phyloP scores from a whole-genome alignment of 768 basidiomycete genomes.

The Leccinum aurantiacum region DNA sequence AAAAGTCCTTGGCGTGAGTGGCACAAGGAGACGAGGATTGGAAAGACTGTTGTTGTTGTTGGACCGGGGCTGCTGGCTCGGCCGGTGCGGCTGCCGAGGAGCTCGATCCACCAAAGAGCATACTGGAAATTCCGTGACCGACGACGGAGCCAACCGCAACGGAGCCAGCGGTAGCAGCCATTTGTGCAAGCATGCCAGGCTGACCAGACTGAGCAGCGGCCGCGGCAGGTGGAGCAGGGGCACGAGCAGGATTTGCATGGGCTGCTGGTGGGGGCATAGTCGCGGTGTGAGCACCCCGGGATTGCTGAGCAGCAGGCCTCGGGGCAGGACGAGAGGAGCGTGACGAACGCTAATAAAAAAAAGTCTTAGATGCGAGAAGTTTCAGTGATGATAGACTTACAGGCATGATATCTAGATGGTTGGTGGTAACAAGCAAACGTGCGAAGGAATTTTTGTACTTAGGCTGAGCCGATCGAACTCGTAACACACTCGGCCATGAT shows the following conservation, averaged over 20 bases:
- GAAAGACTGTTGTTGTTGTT: slow-evolving; percentile 41
- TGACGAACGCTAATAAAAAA: slow-evolving; percentile 61
- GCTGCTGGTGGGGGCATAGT: slow-evolving; percentile 39
- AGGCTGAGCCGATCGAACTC: slow-evolving; percentile 4
- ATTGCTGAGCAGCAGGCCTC: slow-evolving; percentile 49
- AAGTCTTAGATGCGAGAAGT: neutral
- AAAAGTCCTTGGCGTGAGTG: slow-evolving; percentile 84
- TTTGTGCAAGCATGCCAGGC: slow-evolving; percentile 78
- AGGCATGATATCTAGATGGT: slow-evolving; percentile 40
- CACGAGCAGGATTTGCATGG: neutral
- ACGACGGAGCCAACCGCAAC: slow-evolving; percentile 87
- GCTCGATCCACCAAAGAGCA: slow-evolving; percentile 80
- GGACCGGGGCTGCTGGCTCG: slow-evolving; percentile 50
- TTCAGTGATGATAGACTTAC: slow-evolving; percentile 33
- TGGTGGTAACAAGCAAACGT: slow-evolving; percentile 22
- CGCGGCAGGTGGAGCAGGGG: slow-evolving; percentile 39
- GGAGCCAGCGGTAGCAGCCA: slow-evolving; percentile 89
- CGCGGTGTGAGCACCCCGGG: slow-evolving; percentile 50
- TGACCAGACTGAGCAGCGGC: slow-evolving; percentile 40
- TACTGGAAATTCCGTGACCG: slow-evolving; percentile 85
- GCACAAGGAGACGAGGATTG: slow-evolving; percentile 57
- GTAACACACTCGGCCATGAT: slow-evolving; percentile 19
- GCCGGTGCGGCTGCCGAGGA: slow-evolving; percentile 37
- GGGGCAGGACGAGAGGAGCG: slow-evolving; percentile 66
- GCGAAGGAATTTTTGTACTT: slow-evolving; percentile 14